Evolutionary conservation across 768 basidiomycete genomes (phyloP), one percentile per base, ranked within the genome.

Genomic region (Nevesoporus exiguus): DNA sequence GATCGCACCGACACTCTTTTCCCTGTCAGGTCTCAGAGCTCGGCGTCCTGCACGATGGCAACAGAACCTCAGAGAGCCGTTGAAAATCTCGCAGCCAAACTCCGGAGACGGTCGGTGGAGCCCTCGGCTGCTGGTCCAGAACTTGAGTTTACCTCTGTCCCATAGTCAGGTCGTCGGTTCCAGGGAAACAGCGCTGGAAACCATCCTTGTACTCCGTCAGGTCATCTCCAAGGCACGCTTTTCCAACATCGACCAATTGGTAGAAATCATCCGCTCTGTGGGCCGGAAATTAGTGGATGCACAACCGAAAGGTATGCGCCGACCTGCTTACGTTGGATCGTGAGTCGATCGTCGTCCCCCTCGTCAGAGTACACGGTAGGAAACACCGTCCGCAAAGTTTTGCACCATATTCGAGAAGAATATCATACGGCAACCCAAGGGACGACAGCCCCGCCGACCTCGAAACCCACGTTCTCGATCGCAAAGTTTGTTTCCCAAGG

Each of bases 361-460:
- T 37, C 30, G 15, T 50, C 72, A 98, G 97, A 99, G 68, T 87
- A 95, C 66, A 90, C 93, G 42, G 88, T 97, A 33, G 93, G 93
- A 22, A 98, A 98, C 68, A 95, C 95, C 21, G 88, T 95, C 37
- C 84, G 94, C 36, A 93, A 93, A 65, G 85, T 98, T 22, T 76
- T 98, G 25, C 93, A 95, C 66, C 89, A 97, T 65, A 88, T 99
- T 53, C 83, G 93, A 47, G 97, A 99, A 71, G 97, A 99, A 66
- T 95, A 93, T 69, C 79, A 88, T 56, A 90, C 94, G 5, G 92
- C 92, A 2, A 83, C 79, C 14, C 76, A 73, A 59, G 82, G 76
- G 50, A 70, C 72, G 17, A 68, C 74, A 0, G 64, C 75, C 7
- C 64, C 72, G 2, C 64, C 74, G 27, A 66, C 75, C 24, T 67